Conservation (phyloP, 176 grass and related monocot genomes). For the Triticum urartu region DNA sequence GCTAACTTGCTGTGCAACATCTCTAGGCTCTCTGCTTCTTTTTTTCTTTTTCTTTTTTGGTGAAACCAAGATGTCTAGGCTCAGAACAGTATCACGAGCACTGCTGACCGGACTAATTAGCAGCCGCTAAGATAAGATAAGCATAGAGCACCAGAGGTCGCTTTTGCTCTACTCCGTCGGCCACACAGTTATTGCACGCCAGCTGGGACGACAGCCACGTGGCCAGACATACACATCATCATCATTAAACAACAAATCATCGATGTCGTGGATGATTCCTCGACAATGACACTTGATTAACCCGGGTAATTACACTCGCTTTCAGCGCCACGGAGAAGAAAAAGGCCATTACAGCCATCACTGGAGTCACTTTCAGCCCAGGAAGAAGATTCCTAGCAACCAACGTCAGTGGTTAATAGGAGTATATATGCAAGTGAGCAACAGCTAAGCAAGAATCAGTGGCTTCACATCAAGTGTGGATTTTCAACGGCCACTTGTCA, state of each 20-base stretch:
- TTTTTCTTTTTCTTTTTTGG: too few relatives aligned
- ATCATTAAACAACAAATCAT: conserved; percentile 22
- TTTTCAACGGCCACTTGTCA: neutral
- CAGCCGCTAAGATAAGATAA: neutral
- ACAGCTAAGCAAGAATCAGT: neutral
- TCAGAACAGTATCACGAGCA: neutral
- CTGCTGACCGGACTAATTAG: neutral
- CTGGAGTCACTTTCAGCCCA: neutral
- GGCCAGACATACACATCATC: conserved; percentile 17
- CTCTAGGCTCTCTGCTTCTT: neutral
- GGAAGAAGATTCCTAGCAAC: too few relatives aligned
- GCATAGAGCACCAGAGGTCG: neutral
- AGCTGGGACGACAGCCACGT: neutral
- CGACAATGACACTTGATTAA: neutral
- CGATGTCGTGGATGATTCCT: neutral
- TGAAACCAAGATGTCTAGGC: too few relatives aligned
- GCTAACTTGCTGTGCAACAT: neutral
- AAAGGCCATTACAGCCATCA: neutral
- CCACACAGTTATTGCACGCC: conserved; percentile 7
- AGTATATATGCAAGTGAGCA: neutral
- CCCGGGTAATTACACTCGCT: neutral
- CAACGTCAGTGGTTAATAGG: too few relatives aligned
- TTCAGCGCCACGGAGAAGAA: neutral
- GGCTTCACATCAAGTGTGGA: neutral
- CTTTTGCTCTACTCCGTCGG: conserved; percentile 23